phyloP scores from a whole-genome alignment of 2,329 filamentous ascomycete genomes.

The Sclerotinia borealis region DNA sequence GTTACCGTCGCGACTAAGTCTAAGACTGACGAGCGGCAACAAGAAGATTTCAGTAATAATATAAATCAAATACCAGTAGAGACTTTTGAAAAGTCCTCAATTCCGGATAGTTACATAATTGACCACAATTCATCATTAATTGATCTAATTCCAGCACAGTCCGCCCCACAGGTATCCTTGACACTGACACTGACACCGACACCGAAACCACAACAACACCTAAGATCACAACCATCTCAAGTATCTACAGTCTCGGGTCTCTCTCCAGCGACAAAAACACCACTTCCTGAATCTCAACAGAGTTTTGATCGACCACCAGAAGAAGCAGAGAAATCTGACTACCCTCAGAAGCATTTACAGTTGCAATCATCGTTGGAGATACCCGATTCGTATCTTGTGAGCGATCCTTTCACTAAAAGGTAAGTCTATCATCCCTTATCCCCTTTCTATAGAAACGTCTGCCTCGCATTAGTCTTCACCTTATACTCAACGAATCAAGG shows the following conservation, averaged over 20 bases:
- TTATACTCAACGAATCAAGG: neutral
- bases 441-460: neutral
- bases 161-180: slow-evolving; percentile 7
- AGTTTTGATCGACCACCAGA: neutral
- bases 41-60: neutral
- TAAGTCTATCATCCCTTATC: neutral
- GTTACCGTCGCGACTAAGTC: neutral
- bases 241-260: neutral
- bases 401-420: neutral
- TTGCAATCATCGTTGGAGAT: neutral
- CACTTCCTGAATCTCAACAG: neutral
- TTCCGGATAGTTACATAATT: slow-evolving; percentile 1
- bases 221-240: neutral
- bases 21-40: neutral
- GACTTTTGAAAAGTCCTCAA: neutral
- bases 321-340: neutral
- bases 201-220: neutral
- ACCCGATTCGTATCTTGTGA: slow-evolving; percentile 7
- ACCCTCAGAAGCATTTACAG: neutral
- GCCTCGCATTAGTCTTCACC: neutral
- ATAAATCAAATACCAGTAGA: neutral
- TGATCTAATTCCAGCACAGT: neutral
- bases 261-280: neutral
- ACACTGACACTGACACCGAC: neutral
- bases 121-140: neutral